phyloP scores from a whole-genome alignment of 345 rosid genomes.

The Lepidium africanum region DNA sequence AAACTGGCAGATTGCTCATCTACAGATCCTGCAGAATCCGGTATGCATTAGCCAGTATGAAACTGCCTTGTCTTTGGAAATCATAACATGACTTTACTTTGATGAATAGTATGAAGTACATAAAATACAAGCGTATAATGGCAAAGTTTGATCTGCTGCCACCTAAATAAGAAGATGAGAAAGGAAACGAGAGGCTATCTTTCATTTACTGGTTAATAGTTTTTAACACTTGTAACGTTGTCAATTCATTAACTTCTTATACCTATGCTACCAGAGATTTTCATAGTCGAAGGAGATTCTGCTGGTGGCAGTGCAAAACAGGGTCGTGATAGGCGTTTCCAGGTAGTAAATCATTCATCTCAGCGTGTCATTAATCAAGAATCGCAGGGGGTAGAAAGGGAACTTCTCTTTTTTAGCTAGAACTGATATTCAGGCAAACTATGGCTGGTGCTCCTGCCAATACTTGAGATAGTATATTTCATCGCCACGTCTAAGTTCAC shows the following conservation, averaged over 20 bases:
- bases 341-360: slow-evolving; percentile 33
- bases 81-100: slow-evolving; percentile 52
- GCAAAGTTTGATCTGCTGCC: neutral
- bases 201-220: neutral
- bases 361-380: neutral
- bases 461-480: neutral
- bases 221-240: neutral
- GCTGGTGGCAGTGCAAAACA: slow-evolving; percentile 99
- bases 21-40: slow-evolving; percentile 84
- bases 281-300: slow-evolving; percentile 98
- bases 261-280: slow-evolving; percentile 50
- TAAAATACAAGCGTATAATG: neutral
- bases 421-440: neutral
- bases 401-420: neutral
- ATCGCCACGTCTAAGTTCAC: neutral
- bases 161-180: neutral
- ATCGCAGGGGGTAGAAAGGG: neutral
- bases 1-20: slow-evolving; percentile 97
- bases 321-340: slow-evolving; percentile 97
- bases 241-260: neutral
- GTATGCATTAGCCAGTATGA: slow-evolving; percentile 37
- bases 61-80: slow-evolving; percentile 66
- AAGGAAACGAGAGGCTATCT: neutral
- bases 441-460: neutral
- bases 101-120: neutral